phyloP scores from a whole-genome alignment of 805 yeast species.

The Ogataea naganishii region DNA sequence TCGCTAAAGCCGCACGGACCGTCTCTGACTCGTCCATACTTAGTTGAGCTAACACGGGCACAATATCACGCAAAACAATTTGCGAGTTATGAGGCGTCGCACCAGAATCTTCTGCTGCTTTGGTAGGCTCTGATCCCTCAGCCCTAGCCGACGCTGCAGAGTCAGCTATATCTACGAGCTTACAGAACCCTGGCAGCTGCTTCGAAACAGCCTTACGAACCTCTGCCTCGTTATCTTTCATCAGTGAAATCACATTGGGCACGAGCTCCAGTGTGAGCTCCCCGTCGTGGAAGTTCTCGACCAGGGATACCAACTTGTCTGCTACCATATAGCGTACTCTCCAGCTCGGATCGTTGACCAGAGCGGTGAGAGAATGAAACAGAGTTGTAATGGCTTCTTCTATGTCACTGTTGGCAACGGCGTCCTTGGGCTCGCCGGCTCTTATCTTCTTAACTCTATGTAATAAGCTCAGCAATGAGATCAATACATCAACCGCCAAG shows the following conservation, averaged over 20 bases:
- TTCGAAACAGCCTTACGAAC: slow-evolving; percentile 92
- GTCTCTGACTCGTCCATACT: slow-evolving; percentile 88
- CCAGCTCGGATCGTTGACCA: slow-evolving; percentile 91
- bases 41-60: slow-evolving; percentile 77
- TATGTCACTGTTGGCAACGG: slow-evolving; percentile 51
- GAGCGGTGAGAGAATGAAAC: slow-evolving; percentile 54
- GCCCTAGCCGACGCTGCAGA: too few relatives aligned
- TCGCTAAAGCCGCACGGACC: slow-evolving; percentile 88
- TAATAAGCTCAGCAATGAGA: slow-evolving; percentile 69
- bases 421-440: too few relatives aligned
- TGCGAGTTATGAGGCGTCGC: too few relatives aligned
- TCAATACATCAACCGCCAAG: slow-evolving; percentile 78
- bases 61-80: slow-evolving; percentile 55
- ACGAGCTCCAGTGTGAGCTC: slow-evolving; percentile 52
- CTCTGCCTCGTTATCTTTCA: slow-evolving; percentile 93
- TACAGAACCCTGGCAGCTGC: slow-evolving; percentile 73
- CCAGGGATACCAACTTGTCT: slow-evolving; percentile 77
- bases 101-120: too few relatives aligned
- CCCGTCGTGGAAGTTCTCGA: slow-evolving; percentile 50
- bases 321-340: slow-evolving; percentile 97
- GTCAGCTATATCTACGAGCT: slow-evolving; percentile 32
- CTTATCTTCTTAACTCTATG: too few relatives aligned
- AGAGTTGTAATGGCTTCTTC: too few relatives aligned
- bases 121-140: too few relatives aligned
- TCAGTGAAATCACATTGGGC: slow-evolving; percentile 63